Evolutionary conservation across 179 eudicot genomes (phyloP).

Genomic region (Drosera spatulata): DNA sequence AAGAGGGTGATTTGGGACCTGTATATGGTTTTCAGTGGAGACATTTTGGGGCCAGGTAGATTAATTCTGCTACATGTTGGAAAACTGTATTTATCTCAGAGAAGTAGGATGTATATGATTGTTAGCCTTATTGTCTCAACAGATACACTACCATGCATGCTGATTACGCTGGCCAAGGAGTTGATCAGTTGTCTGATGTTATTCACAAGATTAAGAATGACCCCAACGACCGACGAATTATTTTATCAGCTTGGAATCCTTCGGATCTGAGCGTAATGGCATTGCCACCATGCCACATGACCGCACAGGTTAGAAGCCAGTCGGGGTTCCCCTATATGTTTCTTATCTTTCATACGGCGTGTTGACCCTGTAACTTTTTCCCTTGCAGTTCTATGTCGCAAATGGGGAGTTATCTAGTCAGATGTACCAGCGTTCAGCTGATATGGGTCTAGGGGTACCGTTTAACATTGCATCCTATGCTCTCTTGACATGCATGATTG

Average conservation of each 20-base stretch:
- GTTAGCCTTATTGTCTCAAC: constrained; percentile 10
- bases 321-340: neutral
- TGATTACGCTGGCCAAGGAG: constrained; percentile 88
- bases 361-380: neutral
- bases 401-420: constrained; percentile 91
- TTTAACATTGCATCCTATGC: constrained; percentile 92
- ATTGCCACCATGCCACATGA: constrained; percentile 96
- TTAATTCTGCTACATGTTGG: constrained; percentile 2
- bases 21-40: constrained; percentile 98
- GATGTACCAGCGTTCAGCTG: constrained; percentile 99
- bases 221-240: constrained; percentile 85
- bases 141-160: constrained; percentile 91
- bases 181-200: constrained; percentile 81
- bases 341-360: neutral
- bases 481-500: constrained; percentile 85
- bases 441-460: constrained; percentile 97
- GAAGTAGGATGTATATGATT: constrained; percentile 1
- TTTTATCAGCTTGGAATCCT: constrained; percentile 98
- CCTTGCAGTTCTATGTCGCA: constrained; percentile 76
- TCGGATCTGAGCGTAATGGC: constrained; percentile 85
- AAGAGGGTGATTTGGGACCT: constrained; percentile 95
- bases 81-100: neutral
- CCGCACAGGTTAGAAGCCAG: constrained; percentile 50
- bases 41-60: constrained; percentile 90
- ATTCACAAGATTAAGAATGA: constrained; percentile 76